Conservation (phyloP, 1,284 basidiomycete species). For the Trichosporon asahii region DNA sequence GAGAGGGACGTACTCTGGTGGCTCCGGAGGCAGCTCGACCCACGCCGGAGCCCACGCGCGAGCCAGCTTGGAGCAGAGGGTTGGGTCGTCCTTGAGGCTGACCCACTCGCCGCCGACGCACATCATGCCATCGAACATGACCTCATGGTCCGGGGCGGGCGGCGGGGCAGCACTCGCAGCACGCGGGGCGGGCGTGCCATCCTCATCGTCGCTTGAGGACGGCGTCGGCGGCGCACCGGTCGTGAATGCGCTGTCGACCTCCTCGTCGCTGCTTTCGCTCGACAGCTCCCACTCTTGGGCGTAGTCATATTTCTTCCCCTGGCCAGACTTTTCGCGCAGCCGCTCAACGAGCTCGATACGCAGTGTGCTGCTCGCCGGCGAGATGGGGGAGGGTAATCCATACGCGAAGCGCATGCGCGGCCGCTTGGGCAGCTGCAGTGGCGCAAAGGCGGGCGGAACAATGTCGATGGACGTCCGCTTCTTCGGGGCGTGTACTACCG, state of each 20-base stretch:
- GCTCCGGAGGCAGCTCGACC: constrained; percentile 11
- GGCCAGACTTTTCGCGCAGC: constrained; percentile 15
- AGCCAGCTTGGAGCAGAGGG: constrained; percentile 9
- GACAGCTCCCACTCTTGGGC: constrained; percentile 34
- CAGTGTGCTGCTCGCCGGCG: constrained; percentile 12
- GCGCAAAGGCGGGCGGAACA: constrained; percentile 36
- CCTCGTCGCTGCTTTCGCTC: constrained; percentile 22
- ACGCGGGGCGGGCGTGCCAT: constrained; percentile 15
- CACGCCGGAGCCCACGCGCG: constrained; percentile 19
- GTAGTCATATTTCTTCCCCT: constrained; percentile 25
- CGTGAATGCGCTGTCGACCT: constrained; percentile 29
- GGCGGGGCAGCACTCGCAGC: constrained; percentile 7
- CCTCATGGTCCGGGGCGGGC: constrained; percentile 20
- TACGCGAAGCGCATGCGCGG: constrained; percentile 27
- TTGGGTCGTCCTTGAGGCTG: constrained; percentile 23
- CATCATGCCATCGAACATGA: constrained; percentile 29
- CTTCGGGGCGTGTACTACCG: constrained; percentile 4
- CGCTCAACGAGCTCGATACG: constrained; percentile 33
- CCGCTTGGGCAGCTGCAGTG: constrained; percentile 22
- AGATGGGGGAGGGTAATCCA: constrained; percentile 35
- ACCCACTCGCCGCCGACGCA: constrained; percentile 39
- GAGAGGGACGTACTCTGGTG: background rate
- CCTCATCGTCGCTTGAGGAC: constrained; percentile 26
- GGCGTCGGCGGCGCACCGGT: constrained; percentile 44
- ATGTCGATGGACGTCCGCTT: constrained; percentile 21